Evolutionary conservation across 2,329 filamentous ascomycete species (phyloP), one percentile per base, ranked within the genome.

Genomic region (Arachnomyces sp.): DNA sequence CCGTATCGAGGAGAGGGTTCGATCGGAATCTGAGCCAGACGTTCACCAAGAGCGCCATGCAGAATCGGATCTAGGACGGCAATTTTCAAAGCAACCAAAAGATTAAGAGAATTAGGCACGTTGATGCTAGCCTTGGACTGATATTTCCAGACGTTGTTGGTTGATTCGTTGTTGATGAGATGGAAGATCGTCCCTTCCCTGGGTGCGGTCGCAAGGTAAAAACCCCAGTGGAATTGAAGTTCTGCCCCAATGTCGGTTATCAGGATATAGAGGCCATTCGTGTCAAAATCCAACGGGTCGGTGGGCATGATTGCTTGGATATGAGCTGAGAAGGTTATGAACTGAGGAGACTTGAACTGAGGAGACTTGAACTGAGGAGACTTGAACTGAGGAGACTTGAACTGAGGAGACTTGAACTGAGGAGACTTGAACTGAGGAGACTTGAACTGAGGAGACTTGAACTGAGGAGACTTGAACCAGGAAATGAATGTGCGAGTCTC

Each of bases 21-120:
- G 7, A 51, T 18, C 7, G 52, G 51, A 2, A 55, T 45, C 7
- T 39, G 21, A 3, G 43, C 44, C 7, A 56, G 41, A 17, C 47
- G 40, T 8, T 45, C 29, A 3, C 33, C 40, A 28, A 56, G 31
- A 1, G 48, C 40, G 3, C 37, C 40, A 17, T 53, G 45, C 11
- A 54, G 31, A 4, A 40, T 14, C 1, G 50, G 45, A 7, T 48
- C 47, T 14, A 56, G 28, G 25, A 40, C 36, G 7, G 47, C 52
- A 15, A 55, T 42, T 28, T 53, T 50, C 34, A 56, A 33, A 6
- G 49, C 53, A 8, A 49, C 15, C 3, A 53, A 28, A n/a, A 55
- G 37, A 12, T 25, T 38, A 8, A 17, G 28, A 16, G 38, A 38
- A 14, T 39, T 36, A 7, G 39, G 25, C 30, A 50, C 36, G 8